These are phyloP conservation scores for Boletus edulis DNA, from an alignment of 768 basidiomycete species.

Conservation along the genomic window DNA sequence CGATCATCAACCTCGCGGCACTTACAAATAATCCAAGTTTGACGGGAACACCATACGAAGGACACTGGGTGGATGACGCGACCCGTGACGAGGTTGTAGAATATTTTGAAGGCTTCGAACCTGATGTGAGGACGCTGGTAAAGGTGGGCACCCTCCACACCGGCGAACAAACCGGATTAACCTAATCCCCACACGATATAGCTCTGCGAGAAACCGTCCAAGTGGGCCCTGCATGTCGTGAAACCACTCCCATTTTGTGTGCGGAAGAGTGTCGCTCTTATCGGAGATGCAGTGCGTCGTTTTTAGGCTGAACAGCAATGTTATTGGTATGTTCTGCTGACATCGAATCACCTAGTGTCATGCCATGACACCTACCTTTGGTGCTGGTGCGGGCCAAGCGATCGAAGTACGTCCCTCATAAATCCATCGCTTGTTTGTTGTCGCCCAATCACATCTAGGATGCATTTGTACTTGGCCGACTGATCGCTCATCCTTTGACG, in stretches of 20 bases:
- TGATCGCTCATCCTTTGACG: slow-evolving; percentile 21
- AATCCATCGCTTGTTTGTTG: neutral
- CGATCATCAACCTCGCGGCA: slow-evolving; percentile 36
- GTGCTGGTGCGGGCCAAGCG: slow-evolving; percentile 27
- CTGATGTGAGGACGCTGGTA: slow-evolving; percentile 30
- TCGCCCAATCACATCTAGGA: slow-evolving; percentile 1
- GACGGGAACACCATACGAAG: slow-evolving; percentile 31
- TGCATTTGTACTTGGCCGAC: slow-evolving; percentile 21
- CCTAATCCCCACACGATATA: slow-evolving; percentile 4
- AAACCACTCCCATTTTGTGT: slow-evolving; percentile 40
- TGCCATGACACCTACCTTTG: slow-evolving; percentile 24
- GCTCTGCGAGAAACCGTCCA: slow-evolving; percentile 36
- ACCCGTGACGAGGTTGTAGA: slow-evolving; percentile 30
- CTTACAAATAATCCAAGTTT: slow-evolving; percentile 27
- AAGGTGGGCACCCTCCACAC: slow-evolving; percentile 15
- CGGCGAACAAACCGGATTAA: neutral
- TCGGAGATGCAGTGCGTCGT: slow-evolving; percentile 47
- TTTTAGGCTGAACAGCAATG: neutral
- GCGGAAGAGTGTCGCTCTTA: slow-evolving; percentile 39
- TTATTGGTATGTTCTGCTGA: too few species aligned
- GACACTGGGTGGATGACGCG: slow-evolving; percentile 29
- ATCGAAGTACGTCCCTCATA: slow-evolving; percentile 15
- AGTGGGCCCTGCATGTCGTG: slow-evolving; percentile 46
- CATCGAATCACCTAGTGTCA: slow-evolving; percentile 10
- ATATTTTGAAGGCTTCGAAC: slow-evolving; percentile 35